Conservation (phyloP, 495 filamentous ascomycete genomes). For the Endocarpon pusillum region DNA sequence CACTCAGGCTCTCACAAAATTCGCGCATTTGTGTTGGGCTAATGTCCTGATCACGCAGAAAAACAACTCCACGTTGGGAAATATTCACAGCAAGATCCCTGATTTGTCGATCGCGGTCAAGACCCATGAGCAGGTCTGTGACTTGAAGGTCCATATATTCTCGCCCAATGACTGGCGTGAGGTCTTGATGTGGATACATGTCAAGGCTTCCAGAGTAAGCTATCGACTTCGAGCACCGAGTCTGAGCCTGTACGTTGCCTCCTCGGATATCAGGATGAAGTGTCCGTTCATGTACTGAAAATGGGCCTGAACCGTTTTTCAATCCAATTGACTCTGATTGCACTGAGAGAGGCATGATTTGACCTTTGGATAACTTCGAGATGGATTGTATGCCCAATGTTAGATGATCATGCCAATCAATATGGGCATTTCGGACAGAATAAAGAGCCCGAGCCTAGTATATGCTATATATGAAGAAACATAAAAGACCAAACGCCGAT, state of each 20-base stretch:
- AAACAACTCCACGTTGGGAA: slow-evolving; percentile 57
- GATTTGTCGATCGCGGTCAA: slow-evolving; percentile 45
- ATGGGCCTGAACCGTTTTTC: too few relatives aligned
- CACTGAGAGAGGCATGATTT: too few relatives aligned
- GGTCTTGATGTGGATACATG: slow-evolving; percentile 30
- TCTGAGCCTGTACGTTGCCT: slow-evolving; percentile 10
- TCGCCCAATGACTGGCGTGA: slow-evolving; percentile 52
- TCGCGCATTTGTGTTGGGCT: slow-evolving; percentile 38
- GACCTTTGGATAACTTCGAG: too few relatives aligned
- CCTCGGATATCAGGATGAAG: too few relatives aligned
- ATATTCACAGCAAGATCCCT: slow-evolving; percentile 58
- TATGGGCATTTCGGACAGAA: too few relatives aligned
- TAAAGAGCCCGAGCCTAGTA: too few relatives aligned
- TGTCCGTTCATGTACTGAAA: too few relatives aligned
- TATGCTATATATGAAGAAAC: too few relatives aligned
- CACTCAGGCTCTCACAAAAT: slow-evolving; percentile 12
- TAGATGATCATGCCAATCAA: too few relatives aligned
- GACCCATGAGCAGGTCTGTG: slow-evolving; percentile 50
- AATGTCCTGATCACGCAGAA: slow-evolving; percentile 59
- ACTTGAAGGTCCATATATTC: slow-evolving; percentile 54
- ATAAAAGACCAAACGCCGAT: too few relatives aligned
- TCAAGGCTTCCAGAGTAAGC: slow-evolving; percentile 32
- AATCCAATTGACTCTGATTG: too few relatives aligned
- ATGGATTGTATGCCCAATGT: too few relatives aligned
- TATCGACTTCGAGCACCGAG: slow-evolving; percentile 19